A percentile compares a stretch with the other conserved stretches of the same genome.
These are phyloP conservation scores for Alternaria brassicicola DNA, from an alignment of 2,329 filamentous ascomycete species.

Conservation along the genomic window DNA sequence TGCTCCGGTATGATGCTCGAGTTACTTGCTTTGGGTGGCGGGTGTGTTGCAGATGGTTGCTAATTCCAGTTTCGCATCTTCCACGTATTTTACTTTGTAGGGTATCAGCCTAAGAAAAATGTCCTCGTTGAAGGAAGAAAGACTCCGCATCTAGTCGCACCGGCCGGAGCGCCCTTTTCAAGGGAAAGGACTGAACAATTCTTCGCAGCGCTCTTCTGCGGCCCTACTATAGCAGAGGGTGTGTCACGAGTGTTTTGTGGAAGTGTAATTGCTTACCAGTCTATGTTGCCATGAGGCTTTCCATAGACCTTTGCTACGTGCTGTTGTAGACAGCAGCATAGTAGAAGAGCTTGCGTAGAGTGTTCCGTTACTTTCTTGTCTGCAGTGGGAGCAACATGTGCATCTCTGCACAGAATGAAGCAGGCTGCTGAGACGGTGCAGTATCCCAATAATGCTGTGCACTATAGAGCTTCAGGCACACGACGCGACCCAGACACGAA, in stretches of 20 bases:
- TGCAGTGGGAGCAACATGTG: neutral
- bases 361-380: neutral
- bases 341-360: neutral
- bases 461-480: neutral
- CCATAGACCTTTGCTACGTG: neutral
- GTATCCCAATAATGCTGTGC: neutral
- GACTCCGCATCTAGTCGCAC: neutral
- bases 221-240: neutral
- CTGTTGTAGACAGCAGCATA: neutral
- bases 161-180: neutral
- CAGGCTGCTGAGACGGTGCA: neutral
- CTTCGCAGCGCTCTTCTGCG: neutral
- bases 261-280: neutral
- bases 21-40: neutral
- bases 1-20: neutral
- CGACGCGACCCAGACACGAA: neutral
- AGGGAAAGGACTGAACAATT: neutral
- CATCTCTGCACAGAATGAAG: neutral
- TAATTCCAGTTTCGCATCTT: neutral
- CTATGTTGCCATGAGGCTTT: no score
- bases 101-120: neutral
- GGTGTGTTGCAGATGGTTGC: neutral
- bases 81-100: neutral
- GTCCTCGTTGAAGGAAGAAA: neutral
- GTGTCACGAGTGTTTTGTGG: neutral